Base-by-base conservation (phyloP, 2,329 filamentous ascomycete genomes). In the Coniochaeta sp. region DNA sequence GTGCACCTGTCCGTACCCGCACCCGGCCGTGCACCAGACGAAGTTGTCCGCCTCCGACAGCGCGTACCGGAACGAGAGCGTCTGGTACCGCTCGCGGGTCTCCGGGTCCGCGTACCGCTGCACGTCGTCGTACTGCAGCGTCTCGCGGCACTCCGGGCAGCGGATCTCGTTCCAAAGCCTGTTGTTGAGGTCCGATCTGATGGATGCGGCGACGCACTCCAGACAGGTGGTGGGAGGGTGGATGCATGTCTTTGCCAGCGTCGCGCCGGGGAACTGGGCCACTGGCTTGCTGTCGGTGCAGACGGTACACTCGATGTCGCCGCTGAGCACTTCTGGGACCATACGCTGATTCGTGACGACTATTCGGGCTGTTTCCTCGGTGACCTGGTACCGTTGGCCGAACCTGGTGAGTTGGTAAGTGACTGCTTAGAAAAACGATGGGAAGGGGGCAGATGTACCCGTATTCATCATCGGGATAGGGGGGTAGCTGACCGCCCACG, bases 1-100 rank as follows among this genome's bases (percentile, higher is more conserved):
- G 55, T 85, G 82, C 2, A 83, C 72, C 63, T 85, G 82, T 0
- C 83, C 82, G 1, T 74, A 77, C 9, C 71, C 74, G 64, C 84
- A 87, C 2, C 71, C 73, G 0, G 79, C 70, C 1, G 82, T 75
- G 64, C 83, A 87, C 78, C 80, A 84, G 16, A 77, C 68, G 63
- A 84, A 86, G 34, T 77, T 76, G 0, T 74, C 70, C 1, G 77
- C 69, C 22, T 71, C 66, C 19, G 75, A 73, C 58, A 84, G 70
- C 12, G 74, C 75, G 12, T 74, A 73, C 19, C 77, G 73, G 3
- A 77, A 70, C 6, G 75, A 69, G 36, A 82, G 69, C 1, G 66
- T 70, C 57, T 81, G 76, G 62, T 82, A 77, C 73, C 72, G 73
- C 10, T 70, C 67, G 60, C 81, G 81, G 0, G 76, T 75, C 5